Evolutionary conservation across 2,329 filamentous ascomycete species (phyloP), one percentile per base, ranked within the genome.

Genomic region (Chaetomiaceae sp.): DNA sequence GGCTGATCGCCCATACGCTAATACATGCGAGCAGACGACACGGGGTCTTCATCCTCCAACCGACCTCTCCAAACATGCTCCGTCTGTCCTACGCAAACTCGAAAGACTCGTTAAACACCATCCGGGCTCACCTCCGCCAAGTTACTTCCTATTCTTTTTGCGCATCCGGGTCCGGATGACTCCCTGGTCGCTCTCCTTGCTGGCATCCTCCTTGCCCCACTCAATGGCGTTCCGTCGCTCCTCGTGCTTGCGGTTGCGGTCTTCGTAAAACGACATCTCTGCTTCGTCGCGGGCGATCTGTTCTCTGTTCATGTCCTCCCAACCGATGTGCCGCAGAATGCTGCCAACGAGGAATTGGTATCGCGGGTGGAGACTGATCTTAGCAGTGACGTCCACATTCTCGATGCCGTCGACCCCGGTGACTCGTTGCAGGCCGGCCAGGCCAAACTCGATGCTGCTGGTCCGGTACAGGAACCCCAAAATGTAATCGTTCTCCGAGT

Each of bases 381-480:
- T 72, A 45, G 81, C 74, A 50, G 77, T 83, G 20, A 82, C 76
- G 52, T 86, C 73, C 43, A 85, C 68, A 55, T 86, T 88, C 62
- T 88, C 84, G 44, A 84, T 70, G 32, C 75, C 74, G 42, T 73
- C 69, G 3, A 88, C 79, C 12, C 81, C 83, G 33, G 78, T 72
- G 26, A 93, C 78, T 14, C 77, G 75, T 62, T 95, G 85, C 15
- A 97, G 68, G 1, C 91, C 91, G 0, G 90, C 89, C 27, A 97
- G 76, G 2, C 91, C 90, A 50, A 85, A 83, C 54, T 93, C 83
- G 40, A 91, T 78, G 56, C 84, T 88, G 44, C 85, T 87, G 3
- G 81, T 87, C 41, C 91, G 83, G 63, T 91, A 95, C 32, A 96
- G 71, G 62, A 96, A 95, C 1, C 82, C 89, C 2, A 97, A 80